Percentiles rank a stretch among this genome's conserved stretches.
These are phyloP conservation scores for Carex kokanica DNA, from an alignment of 176 grass and related monocot species.

Conservation along the genomic window DNA sequence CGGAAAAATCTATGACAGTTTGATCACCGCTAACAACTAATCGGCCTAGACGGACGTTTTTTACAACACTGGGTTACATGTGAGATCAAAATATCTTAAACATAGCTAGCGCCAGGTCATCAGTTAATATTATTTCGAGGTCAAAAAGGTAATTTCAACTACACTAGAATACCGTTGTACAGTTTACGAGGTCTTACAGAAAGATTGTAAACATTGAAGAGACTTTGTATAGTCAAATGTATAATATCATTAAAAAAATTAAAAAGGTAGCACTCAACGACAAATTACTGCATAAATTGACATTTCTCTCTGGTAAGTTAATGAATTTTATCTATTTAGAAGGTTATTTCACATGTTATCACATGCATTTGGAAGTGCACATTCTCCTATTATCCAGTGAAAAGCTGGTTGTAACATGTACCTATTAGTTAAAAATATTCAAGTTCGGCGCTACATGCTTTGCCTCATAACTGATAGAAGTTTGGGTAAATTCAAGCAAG, in stretches of 20 bases:
- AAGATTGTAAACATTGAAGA: background rate
- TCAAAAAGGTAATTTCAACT: background rate
- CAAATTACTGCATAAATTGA: slow-evolving; percentile 6
- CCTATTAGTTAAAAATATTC: background rate
- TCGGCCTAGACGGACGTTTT: too few relatives aligned
- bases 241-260: background rate
- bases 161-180: background rate
- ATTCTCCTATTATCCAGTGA: background rate
- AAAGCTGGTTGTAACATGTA: background rate
- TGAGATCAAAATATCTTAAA: background rate
- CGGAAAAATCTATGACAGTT: too few relatives aligned
- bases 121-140: background rate
- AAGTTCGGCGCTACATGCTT: background rate
- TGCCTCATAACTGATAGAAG: background rate
- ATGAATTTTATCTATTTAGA: background rate
- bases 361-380: background rate
- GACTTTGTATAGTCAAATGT: background rate
- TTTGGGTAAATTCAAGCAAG: background rate
- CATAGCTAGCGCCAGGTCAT: background rate
- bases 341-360: slow-evolving; percentile 4
- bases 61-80: too few relatives aligned
- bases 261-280: background rate
- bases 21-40: too few relatives aligned
- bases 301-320: background rate
- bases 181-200: background rate